Evolutionary conservation across 208 protist genomes (phyloP).

Genomic region (Acanthamoeba sp.): DNA sequence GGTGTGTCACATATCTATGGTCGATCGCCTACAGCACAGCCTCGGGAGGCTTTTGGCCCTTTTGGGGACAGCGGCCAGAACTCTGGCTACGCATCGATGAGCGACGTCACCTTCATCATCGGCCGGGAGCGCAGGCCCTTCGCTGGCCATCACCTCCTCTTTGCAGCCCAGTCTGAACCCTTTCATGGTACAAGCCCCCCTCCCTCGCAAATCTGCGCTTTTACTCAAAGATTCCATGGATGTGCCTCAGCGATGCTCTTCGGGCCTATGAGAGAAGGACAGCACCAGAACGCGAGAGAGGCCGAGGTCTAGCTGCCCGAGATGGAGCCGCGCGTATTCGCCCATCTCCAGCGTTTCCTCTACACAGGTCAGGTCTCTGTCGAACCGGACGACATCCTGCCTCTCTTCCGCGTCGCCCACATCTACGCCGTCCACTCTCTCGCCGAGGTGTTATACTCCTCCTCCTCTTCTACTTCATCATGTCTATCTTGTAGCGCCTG

Average conservation of each 20-base stretch:
- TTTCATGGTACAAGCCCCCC: not conserved
- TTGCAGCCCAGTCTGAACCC: slow-evolving; percentile 12
- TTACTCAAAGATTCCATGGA: not conserved
- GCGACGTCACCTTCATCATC: not conserved
- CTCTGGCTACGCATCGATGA: not conserved
- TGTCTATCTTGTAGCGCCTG: not conserved
- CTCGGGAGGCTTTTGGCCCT: not conserved
- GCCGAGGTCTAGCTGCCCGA: not conserved
- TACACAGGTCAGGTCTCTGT: not conserved
- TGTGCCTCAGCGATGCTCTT: not conserved
- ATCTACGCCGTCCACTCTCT: slow-evolving; percentile 2
- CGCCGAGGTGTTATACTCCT: not conserved
- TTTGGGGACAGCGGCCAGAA: not conserved
- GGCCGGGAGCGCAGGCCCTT: not conserved
- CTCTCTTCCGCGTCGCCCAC: not conserved
- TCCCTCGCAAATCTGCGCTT: not conserved
- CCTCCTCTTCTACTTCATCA: not conserved
- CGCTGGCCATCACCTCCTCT: not conserved
- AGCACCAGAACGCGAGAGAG: not conserved
- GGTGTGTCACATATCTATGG: not conserved
- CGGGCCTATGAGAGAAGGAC: not conserved
- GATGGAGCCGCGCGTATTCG: not conserved
- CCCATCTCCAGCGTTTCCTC: not conserved
- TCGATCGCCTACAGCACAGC: not conserved
- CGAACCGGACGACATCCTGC: not conserved